Conservation (phyloP, 257 asterid genomes). For the Solanum habrochaites region DNA sequence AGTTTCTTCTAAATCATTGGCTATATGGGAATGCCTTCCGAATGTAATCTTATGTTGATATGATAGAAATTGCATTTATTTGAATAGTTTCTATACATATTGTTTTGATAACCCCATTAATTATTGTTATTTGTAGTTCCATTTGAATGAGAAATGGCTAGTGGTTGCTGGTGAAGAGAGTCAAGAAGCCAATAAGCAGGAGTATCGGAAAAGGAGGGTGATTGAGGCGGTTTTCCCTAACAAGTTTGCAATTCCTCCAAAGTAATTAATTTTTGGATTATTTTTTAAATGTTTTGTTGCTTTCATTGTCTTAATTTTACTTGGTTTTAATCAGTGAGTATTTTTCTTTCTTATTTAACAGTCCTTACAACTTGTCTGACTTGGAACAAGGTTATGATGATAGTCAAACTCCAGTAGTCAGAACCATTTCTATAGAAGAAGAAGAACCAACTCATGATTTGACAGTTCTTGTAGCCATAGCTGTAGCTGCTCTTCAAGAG, state of each 20-base stretch:
- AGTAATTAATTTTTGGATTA: constrained; percentile 9
- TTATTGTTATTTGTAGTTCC: constrained; percentile 10
- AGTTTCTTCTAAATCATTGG: background rate
- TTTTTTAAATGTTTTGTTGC: background rate
- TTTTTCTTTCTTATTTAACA: background rate
- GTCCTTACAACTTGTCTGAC: constrained; percentile 10
- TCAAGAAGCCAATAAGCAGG: constrained; percentile 15
- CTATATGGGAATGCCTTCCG: constrained; percentile 18
- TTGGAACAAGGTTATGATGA: constrained; percentile 13
- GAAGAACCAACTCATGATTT: no score
- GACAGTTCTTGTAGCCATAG: no score
- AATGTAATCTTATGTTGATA: background rate
- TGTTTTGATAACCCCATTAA: background rate
- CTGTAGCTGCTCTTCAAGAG: no score
- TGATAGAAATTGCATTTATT: background rate
- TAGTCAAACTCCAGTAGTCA: constrained; percentile 13
- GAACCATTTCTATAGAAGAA: constrained; percentile 19
- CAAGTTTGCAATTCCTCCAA: constrained; percentile 19
- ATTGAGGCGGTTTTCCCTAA: constrained; percentile 14
- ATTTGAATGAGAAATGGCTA: constrained; percentile 11
- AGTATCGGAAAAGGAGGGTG: constrained; percentile 1
- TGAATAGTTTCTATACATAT: background rate
- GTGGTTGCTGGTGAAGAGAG: constrained; percentile 50
- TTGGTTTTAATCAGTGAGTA: background rate
- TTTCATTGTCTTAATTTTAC: background rate